These are phyloP conservation scores for Colletotrichum sp. DNA, from an alignment of 2,329 filamentous ascomycete genomes.

Conservation along the genomic window DNA sequence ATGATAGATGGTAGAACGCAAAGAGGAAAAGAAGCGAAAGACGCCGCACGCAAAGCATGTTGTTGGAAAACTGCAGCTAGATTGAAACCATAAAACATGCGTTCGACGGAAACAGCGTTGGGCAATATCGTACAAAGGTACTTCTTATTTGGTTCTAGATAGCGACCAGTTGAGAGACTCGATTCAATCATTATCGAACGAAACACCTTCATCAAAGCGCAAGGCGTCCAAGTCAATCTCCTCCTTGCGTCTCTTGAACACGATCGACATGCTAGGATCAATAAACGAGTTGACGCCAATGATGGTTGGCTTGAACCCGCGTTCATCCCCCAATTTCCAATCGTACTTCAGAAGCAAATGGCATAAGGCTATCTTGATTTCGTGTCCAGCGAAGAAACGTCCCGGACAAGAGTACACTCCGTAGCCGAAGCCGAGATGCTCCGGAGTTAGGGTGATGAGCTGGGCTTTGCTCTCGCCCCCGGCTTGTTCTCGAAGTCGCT, in stretches of 20 bases:
- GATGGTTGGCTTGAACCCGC: background rate
- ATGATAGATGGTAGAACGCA: too few relatives aligned
- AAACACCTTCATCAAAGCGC: background rate
- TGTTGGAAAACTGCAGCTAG: too few relatives aligned
- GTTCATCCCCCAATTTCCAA: background rate
- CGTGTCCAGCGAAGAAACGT: background rate
- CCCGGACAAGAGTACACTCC: background rate
- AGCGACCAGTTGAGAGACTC: too few relatives aligned
- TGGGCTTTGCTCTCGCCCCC: conserved; percentile 1
- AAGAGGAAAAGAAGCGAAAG: too few relatives aligned
- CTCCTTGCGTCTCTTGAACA: background rate
- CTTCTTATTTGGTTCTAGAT: too few relatives aligned
- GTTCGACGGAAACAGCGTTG: too few relatives aligned
- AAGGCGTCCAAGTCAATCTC: background rate
- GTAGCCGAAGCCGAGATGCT: conserved; percentile 37
- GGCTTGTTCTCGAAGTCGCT: background rate
- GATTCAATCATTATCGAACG: background rate
- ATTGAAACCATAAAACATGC: too few relatives aligned
- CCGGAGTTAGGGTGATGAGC: conserved; percentile 19
- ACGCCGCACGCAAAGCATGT: too few relatives aligned
- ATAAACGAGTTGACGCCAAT: background rate
- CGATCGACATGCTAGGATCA: background rate
- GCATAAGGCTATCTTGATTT: background rate
- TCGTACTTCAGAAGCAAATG: background rate
- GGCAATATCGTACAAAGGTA: too few relatives aligned